These are phyloP conservation scores for Lathyrus aphaca DNA, from an alignment of 306 rosid genomes.

Conservation along the genomic window DNA sequence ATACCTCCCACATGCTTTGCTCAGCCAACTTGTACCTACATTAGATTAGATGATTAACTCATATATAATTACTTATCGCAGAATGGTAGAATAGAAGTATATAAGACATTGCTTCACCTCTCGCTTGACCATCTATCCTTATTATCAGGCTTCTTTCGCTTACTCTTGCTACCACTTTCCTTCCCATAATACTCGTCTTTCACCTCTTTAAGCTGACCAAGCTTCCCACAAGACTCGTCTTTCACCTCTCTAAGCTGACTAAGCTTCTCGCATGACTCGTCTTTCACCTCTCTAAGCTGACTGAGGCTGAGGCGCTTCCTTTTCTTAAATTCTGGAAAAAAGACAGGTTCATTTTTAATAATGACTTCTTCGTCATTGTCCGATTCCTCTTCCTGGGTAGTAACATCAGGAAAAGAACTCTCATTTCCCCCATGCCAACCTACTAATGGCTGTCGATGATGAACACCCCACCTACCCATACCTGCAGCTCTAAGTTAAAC, in stretches of 20 bases:
- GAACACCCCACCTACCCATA: constrained; percentile 58
- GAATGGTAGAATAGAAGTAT: neutral
- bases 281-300: constrained; percentile 59
- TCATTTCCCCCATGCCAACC: constrained; percentile 38
- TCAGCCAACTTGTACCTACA: constrained; percentile 74
- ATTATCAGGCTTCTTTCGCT: constrained; percentile 46
- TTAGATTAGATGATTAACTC: constrained; percentile 22
- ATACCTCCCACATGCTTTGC: constrained; percentile 63
- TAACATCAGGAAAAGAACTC: constrained; percentile 43
- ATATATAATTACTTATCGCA: neutral
- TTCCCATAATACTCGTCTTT: constrained; percentile 45
- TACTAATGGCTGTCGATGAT: constrained; percentile 35
- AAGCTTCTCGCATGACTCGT: constrained; percentile 29
- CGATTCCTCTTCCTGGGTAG: constrained; percentile 44
- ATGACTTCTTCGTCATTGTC: constrained; percentile 43
- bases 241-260: constrained; percentile 55
- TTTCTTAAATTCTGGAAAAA: constrained; percentile 40
- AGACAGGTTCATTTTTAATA: constrained; percentile 45
- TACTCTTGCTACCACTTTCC: constrained; percentile 40
- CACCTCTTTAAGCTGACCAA: constrained; percentile 43
- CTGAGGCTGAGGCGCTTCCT: constrained; percentile 59
- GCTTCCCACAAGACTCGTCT: constrained; percentile 33
- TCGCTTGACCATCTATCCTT: constrained; percentile 67
- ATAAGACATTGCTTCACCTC: constrained; percentile 50
- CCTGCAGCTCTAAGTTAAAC: constrained; percentile 16